Evolutionary conservation across 768 basidiomycete genomes (phyloP).

Genomic region (Clavulina sp.): DNA sequence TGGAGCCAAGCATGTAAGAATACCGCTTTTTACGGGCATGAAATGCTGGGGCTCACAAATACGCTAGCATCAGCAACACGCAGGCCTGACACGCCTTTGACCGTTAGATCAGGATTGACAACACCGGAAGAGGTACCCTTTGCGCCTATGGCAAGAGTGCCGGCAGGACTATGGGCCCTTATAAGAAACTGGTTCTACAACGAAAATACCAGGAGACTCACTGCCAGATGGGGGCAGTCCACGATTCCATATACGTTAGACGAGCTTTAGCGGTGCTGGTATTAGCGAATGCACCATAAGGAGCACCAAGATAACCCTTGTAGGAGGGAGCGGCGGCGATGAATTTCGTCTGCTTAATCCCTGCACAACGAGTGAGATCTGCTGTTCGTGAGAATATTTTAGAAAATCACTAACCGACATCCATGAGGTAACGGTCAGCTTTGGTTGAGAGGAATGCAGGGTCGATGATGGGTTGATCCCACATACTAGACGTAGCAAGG

Average conservation of each 20-base stretch:
- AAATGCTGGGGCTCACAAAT: background rate
- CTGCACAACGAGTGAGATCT: background rate
- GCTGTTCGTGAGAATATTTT: background rate
- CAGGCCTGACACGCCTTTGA: constrained; percentile 27
- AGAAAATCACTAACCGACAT: background rate
- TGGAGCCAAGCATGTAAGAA: background rate
- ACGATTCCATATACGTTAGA: background rate
- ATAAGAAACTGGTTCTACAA: background rate
- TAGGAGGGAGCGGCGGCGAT: background rate
- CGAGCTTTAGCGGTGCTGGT: background rate
- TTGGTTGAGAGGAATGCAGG: constrained; percentile 18
- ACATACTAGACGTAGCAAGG: constrained; percentile 26
- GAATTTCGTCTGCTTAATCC: background rate
- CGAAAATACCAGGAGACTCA: background rate
- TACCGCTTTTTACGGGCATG: background rate
- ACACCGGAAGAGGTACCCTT: constrained; percentile 16
- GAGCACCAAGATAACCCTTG: background rate
- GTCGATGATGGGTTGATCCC: constrained; percentile 27
- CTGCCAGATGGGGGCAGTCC: background rate
- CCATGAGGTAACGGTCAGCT: background rate
- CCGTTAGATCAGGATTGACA: constrained; percentile 26
- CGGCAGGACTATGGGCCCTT: background rate
- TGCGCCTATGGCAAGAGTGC: background rate
- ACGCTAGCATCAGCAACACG: constrained; percentile 32
- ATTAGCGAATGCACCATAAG: background rate